These are phyloP conservation scores for Aquilaria agallochum DNA, from an alignment of 441 rosid genomes.

Conservation along the genomic window DNA sequence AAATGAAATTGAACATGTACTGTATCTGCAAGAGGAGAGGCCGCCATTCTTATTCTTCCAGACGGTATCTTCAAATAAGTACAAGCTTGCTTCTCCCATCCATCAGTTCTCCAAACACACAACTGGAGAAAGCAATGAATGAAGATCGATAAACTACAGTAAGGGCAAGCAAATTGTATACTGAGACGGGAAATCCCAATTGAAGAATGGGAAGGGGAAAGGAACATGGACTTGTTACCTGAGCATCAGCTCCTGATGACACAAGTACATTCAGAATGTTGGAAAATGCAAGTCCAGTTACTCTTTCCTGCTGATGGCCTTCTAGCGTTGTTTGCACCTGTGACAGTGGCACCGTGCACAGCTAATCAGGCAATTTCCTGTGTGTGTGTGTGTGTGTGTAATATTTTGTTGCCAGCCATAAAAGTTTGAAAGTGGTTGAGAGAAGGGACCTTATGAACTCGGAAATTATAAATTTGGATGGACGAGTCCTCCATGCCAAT, in stretches of 20 bases:
- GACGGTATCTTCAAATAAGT: conserved; percentile 32
- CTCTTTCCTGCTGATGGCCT: conserved; percentile 47
- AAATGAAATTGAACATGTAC: conserved; percentile 41
- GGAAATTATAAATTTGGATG: conserved; percentile 41
- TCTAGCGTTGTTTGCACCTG: conserved; percentile 43
- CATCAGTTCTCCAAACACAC: conserved; percentile 35
- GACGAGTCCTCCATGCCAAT: conserved; percentile 59
- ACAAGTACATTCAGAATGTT: conserved; percentile 33
- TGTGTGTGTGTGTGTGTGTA: neutral
- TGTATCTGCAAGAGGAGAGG: conserved; percentile 22
- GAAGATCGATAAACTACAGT: neutral
- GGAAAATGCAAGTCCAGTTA: conserved; percentile 57
- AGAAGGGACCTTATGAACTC: conserved; percentile 40
- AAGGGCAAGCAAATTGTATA: neutral
- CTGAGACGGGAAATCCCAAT: neutral
- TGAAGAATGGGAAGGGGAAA: neutral
- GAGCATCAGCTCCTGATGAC: conserved; percentile 59
- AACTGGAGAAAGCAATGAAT: conserved; percentile 26
- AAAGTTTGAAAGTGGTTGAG: neutral
- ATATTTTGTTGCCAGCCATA: neutral
- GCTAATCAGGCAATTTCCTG: neutral
- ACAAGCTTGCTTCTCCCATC: conserved; percentile 39
- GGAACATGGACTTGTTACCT: conserved; percentile 28
- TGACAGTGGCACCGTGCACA: neutral
- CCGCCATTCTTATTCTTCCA: conserved; percentile 13